phyloP scores from a whole-genome alignment of 2,329 filamentous ascomycete species.

The Fusarium pseudoanthophilum region DNA sequence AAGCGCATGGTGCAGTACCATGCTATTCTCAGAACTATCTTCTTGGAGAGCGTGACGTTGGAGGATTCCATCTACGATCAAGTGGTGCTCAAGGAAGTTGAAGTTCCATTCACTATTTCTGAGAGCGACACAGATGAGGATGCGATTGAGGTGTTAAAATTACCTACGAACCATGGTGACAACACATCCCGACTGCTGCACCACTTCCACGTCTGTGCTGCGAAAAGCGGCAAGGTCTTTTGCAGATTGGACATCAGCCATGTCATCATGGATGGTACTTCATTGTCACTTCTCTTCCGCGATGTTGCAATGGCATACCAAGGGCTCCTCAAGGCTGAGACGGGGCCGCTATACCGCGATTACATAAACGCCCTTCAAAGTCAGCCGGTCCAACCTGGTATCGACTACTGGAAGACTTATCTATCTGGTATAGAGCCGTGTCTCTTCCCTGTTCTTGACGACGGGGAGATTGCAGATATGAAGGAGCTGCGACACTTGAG shows the following conservation, averaged over 20 bases:
- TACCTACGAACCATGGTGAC: constrained; percentile 6
- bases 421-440: constrained; percentile 30
- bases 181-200: constrained; percentile 13
- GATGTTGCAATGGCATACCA: constrained; percentile 32
- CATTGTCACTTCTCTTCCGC: constrained; percentile 35
- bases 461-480: constrained; percentile 1
- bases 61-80: constrained; percentile 58
- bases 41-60: constrained; percentile 58
- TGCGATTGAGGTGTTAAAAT: background rate
- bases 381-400: background rate
- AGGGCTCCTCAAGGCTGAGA: background rate
- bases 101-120: constrained; percentile 9
- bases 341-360: constrained; percentile 31
- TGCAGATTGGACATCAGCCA: constrained; percentile 40
- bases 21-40: constrained; percentile 58
- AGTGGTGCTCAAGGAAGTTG: constrained; percentile 51
- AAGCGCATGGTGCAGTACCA: constrained; percentile 56
- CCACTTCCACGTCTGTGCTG: constrained; percentile 31
- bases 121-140: constrained; percentile 28
- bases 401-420: constrained; percentile 34
- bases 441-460: constrained; percentile 31
- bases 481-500: constrained; percentile 33
- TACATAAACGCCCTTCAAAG: constrained; percentile 27
- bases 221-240: constrained; percentile 38
- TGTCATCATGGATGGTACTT: constrained; percentile 37